Evolutionary conservation across 495 filamentous ascomycete species (phyloP), one percentile per base, ranked within the genome.

Genomic region (Lasiosphaeris hirsuta): DNA sequence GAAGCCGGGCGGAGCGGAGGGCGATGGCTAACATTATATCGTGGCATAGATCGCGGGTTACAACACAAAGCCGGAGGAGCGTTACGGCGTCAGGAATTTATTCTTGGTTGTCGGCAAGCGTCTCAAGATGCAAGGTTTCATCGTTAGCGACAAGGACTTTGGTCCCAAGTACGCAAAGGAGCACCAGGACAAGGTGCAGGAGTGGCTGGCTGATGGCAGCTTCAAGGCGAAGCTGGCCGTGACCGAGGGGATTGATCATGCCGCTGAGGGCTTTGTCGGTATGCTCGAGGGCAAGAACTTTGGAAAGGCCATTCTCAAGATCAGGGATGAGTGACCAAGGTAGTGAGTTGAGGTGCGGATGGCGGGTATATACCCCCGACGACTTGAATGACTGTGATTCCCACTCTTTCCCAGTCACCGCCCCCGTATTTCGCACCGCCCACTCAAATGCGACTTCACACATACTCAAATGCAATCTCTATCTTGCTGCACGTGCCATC

Each of bases 201-300:
- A 90, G 76, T 97, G 92, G 93, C 82, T 97, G 41, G 78, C 81
- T 46, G 90, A 96, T 3, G 90, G 90, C 6, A 82, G 83, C 7
- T 83, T 96, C 75, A 90, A 90, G 76, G 81, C 83, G 33, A 81
- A 87, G 69, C 76, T 84, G 52, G 75, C 79, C 65, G 72, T 92
- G 56, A 91, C 86, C 1, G 78, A 86, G 14, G 93, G 92, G 14
- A 90, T 96, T 58, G 93, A 96, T 53, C 88, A 92, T 59, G 87
- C 85, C 2, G 74, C 86, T 19, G 83, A 92, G 51, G 93, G 89
- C 9, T 78, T 96, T 43, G 61, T 96, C n/a, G 90, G 87, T n/a
- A 86, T 97, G 77, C 77, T 96, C 54, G 66, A 86, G 67, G 92
- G 92, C 33, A 85, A 90, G 72, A 97, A 97, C 75, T 88, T 90